phyloP scores from a whole-genome alignment of 2,329 filamentous ascomycete genomes.

The Ceratocystis smalleyi region DNA sequence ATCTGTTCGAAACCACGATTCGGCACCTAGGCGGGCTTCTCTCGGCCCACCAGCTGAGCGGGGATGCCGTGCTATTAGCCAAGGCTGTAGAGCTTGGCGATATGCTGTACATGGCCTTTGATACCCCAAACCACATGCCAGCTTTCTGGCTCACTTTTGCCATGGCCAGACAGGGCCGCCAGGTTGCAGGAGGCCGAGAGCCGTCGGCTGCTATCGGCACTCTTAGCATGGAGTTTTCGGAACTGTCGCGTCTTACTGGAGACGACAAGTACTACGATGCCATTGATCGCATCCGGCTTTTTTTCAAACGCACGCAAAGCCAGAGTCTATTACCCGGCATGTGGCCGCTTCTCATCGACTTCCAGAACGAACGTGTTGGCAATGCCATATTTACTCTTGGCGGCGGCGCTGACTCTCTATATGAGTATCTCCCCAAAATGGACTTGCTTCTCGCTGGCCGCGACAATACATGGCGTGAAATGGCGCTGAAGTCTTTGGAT shows the following conservation, averaged over 20 bases:
- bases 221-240: constrained; percentile 58
- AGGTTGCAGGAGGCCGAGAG: constrained; percentile 36
- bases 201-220: constrained; percentile 42
- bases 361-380: constrained; percentile 22
- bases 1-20: constrained; percentile 40
- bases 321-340: constrained; percentile 57
- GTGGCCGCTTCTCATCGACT: constrained; percentile 53
- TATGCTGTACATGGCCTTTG: constrained; percentile 39
- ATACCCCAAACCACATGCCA: constrained; percentile 39
- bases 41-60: constrained; percentile 35
- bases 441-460: constrained; percentile 50
- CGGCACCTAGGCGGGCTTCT: constrained; percentile 38
- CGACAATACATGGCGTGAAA: constrained; percentile 42
- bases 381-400: constrained; percentile 35
- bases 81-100: constrained; percentile 39
- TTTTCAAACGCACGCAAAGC: constrained; percentile 53
- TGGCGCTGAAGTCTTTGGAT: constrained; percentile 48
- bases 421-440: constrained; percentile 47
- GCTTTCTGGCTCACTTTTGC: constrained; percentile 31
- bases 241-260: constrained; percentile 56
- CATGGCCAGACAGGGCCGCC: constrained; percentile 28
- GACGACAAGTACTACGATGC: constrained; percentile 61
- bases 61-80: constrained; percentile 29
- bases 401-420: constrained; percentile 39
- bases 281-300: constrained; percentile 54